phyloP scores from a whole-genome alignment of 2,329 filamentous ascomycete genomes.

The Lizonia empirigonia region DNA sequence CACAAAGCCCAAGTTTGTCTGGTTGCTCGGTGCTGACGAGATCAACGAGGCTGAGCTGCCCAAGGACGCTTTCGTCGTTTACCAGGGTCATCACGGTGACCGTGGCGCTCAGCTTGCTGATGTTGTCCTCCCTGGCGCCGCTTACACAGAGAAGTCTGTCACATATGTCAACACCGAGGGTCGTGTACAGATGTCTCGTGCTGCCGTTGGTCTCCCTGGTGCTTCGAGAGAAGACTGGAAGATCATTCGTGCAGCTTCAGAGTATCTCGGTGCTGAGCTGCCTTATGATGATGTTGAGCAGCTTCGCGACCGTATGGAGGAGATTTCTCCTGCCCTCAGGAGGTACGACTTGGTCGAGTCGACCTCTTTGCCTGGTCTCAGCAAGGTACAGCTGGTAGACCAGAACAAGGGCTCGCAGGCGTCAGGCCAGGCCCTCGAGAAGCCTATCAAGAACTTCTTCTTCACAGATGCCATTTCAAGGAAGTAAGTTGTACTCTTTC shows the following conservation, averaged over 20 bases:
- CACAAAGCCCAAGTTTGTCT: slow-evolving; percentile 91
- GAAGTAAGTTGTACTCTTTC: slow-evolving; percentile 66
- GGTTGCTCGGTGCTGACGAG: slow-evolving; percentile 96
- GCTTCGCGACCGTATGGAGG: slow-evolving; percentile 89
- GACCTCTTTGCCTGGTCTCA: slow-evolving; percentile 71
- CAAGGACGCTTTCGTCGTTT: slow-evolving; percentile 94
- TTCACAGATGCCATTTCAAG: slow-evolving; percentile 97
- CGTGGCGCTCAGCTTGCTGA: slow-evolving; percentile 90
- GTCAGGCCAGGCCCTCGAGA: slow-evolving; percentile 76
- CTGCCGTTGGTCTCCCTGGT: slow-evolving; percentile 85
- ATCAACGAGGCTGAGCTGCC: slow-evolving; percentile 83
- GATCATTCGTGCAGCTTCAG: slow-evolving; percentile 90
- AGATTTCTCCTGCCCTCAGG: slow-evolving; percentile 88
- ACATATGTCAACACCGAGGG: slow-evolving; percentile 99
- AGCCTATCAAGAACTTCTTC: slow-evolving; percentile 94
- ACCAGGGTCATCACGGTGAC: slow-evolving; percentile 98
- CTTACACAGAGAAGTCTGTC: slow-evolving; percentile 95
- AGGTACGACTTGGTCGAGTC: slow-evolving; percentile 92
- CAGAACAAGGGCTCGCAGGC: slow-evolving; percentile 87
- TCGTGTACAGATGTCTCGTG: slow-evolving; percentile 89
- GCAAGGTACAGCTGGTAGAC: slow-evolving; percentile 94
- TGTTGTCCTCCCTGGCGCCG: slow-evolving; percentile 88
- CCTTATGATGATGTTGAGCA: slow-evolving; percentile 92
- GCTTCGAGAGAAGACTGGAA: slow-evolving; percentile 97
- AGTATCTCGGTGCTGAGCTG: slow-evolving; percentile 85